Evolutionary conservation across 768 basidiomycete species (phyloP), one percentile per base, ranked within the genome.

Genomic region (Coprinopsis marcescibilis): DNA sequence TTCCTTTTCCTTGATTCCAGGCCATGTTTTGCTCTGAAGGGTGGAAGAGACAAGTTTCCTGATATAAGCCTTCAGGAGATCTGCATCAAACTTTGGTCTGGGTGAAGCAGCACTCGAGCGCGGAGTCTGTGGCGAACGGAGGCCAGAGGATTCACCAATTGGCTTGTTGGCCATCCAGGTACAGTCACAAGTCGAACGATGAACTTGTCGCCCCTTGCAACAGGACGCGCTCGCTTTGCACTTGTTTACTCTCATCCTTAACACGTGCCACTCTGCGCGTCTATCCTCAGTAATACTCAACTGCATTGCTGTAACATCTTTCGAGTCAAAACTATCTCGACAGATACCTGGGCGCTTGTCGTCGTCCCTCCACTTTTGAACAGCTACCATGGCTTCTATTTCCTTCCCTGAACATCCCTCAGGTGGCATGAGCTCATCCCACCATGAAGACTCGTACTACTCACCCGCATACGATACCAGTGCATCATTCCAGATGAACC

Each of bases 401-500:
- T 62, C 78, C 4, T 89, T 87, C 57, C 83, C 84, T 19, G 58
- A 67, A 26, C 64, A 55, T 15, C 26, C 36, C 8, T 4, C 25
- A 38, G 15, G 10, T 23, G 11, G 3, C 14, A 21, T 44, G 7
- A 43, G 20, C 34, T 63, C 70, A 33, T 60, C 72, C 12, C 59
- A 60, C 39, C 69, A 76, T 42, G 71, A 76, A 40, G 62, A 67
- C 46, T 68, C 67, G 38, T 82, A 72, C 60, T 85, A 82, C 56
- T 68, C 80, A 7, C 65, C 81, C 10, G 42, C 34, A 3, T 87
- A 81, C 55, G 83, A 85, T 53, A 60, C 72, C 47, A 70, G 64
- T 42, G 72, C 70, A 15, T 76, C 82, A 25, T 89, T 90, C 56
- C 85, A 85, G 52, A 85, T 89, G 77, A 89, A 89, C 57, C 87